Conservation (phyloP, 2,329 filamentous ascomycete genomes). For the Cadophora sp. region DNA sequence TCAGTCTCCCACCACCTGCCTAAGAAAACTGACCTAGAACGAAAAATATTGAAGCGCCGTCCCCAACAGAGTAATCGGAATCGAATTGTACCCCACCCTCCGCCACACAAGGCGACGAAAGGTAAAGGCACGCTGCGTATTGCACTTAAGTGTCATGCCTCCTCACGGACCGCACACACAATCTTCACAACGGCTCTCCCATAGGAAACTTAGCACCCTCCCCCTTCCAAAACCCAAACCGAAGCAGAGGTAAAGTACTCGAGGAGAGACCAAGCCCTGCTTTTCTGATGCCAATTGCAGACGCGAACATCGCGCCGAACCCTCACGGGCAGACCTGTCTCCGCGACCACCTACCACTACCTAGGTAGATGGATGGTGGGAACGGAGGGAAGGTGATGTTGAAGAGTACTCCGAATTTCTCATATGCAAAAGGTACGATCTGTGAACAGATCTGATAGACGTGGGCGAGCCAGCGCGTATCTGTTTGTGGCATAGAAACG, state of each 20-base stretch:
- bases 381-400: constrained; percentile 54
- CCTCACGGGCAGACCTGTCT: constrained; percentile 78
- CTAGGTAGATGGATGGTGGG: constrained; percentile 47
- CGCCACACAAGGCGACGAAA: constrained; percentile 33
- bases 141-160: constrained; percentile 84
- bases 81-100: constrained; percentile 46
- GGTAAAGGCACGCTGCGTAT: constrained; percentile 79
- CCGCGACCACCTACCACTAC: constrained; percentile 17
- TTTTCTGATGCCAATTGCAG: constrained; percentile 95
- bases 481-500: constrained; percentile 93
- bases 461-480: constrained; percentile 49
- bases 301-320: constrained; percentile 80
- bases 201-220: constrained; percentile 64
- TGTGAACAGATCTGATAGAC: constrained; percentile 36
- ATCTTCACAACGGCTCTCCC: constrained; percentile 95
- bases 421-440: constrained; percentile 70
- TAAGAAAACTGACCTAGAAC: constrained; percentile 35
- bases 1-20: constrained; percentile 28
- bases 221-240: constrained; percentile 41
- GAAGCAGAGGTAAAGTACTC: constrained; percentile 33
- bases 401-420: constrained; percentile 99
- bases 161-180: constrained; percentile 75
- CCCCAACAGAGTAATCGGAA: constrained; percentile 49
- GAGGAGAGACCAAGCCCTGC: constrained; percentile 59
- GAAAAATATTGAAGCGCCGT: constrained; percentile 42